Conservation (phyloP, 2,329 filamentous ascomycete species). For the Botrytis paeoniae region DNA sequence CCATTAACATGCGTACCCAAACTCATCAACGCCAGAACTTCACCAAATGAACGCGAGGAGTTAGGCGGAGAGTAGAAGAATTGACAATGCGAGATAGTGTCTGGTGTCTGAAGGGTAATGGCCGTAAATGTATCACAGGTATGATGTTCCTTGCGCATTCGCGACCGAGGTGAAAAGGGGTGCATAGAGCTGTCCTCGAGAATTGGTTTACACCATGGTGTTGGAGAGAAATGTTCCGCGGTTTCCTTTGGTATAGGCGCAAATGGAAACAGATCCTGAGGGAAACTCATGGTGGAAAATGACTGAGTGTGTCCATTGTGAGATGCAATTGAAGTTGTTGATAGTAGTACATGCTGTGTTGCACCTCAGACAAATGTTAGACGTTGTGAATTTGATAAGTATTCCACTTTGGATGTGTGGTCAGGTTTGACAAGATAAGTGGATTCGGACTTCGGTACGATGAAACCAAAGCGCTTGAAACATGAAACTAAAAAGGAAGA, state of each 20-base stretch:
- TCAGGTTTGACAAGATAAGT: constrained; percentile 2
- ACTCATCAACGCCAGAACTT: constrained; percentile 27
- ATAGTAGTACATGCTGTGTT: neutral
- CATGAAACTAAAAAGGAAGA: constrained; percentile 2
- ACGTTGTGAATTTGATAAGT: neutral
- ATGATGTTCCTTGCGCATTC: constrained; percentile 2
- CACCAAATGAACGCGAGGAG: constrained; percentile 11
- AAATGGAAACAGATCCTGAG: neutral
- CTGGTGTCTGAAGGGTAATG: constrained; percentile 3
- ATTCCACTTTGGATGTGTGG: neutral
- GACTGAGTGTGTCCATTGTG: neutral
- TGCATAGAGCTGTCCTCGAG: constrained; percentile 27
- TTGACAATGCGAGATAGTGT: constrained; percentile 30
- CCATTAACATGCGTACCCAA: constrained; percentile 55
- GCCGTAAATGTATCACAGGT: constrained; percentile 25
- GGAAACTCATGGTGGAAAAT: constrained; percentile 1
- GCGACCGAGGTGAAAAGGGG: constrained; percentile 22
- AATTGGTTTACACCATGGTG: constrained; percentile 25
- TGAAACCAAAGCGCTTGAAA: neutral
- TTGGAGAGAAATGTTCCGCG: constrained; percentile 23
- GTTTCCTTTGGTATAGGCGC: constrained; percentile 14
- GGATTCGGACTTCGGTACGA: neutral
- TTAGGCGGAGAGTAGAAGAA: constrained; percentile 22
- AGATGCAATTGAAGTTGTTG: neutral
- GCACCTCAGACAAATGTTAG: neutral